A percentile compares a stretch with the other conserved stretches of the same genome.
phyloP scores from a whole-genome alignment of 352 stramenopile species.

The Phytophthora chlamydospora region DNA sequence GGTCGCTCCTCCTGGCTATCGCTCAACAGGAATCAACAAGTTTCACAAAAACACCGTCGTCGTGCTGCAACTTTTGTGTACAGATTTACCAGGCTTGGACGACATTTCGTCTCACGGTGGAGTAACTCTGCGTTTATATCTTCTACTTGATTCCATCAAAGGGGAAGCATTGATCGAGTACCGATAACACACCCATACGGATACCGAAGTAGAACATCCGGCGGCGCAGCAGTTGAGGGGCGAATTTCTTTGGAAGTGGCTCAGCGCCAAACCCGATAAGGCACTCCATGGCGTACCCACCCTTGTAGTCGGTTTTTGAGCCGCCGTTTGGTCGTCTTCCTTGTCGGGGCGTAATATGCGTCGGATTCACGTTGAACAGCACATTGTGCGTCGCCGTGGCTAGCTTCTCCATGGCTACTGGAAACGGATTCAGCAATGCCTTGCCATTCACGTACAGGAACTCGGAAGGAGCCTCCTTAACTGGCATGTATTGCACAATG shows the following conservation, averaged over 20 bases:
- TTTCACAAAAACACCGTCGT: no score
- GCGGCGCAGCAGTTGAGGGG: slow-evolving; percentile 24
- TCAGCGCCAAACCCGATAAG: slow-evolving; percentile 34
- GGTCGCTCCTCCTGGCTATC: no score
- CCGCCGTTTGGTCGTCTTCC: slow-evolving; percentile 6
- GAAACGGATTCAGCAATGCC: slow-evolving; percentile 47
- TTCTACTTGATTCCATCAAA: no score
- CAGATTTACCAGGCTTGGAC: no score
- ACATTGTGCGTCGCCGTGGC: slow-evolving; percentile 20
- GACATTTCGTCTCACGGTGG: no score
- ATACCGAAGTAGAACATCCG: slow-evolving; percentile 36
- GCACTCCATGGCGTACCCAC: slow-evolving; percentile 30
- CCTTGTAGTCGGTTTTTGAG: slow-evolving; percentile 1
- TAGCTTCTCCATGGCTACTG: slow-evolving; percentile 28
- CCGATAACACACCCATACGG: slow-evolving; percentile 17
- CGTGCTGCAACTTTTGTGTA: no score
- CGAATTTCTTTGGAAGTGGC: slow-evolving; percentile 28
- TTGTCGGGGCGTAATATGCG: slow-evolving; percentile 48
- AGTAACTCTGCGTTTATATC: no score
- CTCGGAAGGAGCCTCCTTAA: slow-evolving; percentile 23
- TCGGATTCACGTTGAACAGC: slow-evolving; percentile 40
- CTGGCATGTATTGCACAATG: slow-evolving; percentile 56
- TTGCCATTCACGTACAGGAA: no score
- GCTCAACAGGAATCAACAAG: no score
- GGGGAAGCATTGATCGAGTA: slow-evolving; percentile 30